These are phyloP conservation scores for Scedosporium boydii DNA, from an alignment of 2,329 filamentous ascomycete genomes.

Conservation along the genomic window DNA sequence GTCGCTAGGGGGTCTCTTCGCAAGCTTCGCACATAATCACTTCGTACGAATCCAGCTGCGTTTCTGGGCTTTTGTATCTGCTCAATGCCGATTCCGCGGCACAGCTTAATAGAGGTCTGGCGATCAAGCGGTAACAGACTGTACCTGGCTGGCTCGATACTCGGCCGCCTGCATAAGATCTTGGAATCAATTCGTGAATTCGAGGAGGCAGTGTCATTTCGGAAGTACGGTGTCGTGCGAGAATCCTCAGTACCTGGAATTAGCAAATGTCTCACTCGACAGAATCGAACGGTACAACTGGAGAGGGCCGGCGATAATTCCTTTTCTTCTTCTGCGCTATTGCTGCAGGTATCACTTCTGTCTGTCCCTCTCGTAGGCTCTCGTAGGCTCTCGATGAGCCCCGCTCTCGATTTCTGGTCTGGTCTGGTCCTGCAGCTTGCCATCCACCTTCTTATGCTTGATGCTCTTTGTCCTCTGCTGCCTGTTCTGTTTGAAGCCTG, in stretches of 20 bases:
- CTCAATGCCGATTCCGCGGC: not conserved
- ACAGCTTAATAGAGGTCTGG: too few relatives aligned
- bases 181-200: not conserved
- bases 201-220: not conserved
- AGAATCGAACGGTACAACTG: not conserved
- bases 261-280: not conserved
- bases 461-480: not conserved
- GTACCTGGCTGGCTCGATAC: not conserved
- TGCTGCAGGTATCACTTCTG: not conserved
- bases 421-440: not conserved
- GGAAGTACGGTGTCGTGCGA: not conserved
- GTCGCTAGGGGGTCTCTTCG: not conserved
- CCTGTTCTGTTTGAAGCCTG: constrained; percentile 4
- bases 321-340: not conserved
- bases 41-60: too few relatives aligned
- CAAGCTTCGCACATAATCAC: not conserved
- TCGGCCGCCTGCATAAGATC: not conserved
- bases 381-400: not conserved
- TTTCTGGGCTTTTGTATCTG: not conserved
- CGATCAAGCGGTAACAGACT: not conserved
- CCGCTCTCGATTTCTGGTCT: not conserved
- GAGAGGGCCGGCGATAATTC: not conserved
- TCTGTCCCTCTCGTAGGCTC: too few relatives aligned
- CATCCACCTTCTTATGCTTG: not conserved
- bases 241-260: not conserved